Base-by-base conservation (phyloP, 2,329 filamentous ascomycete genomes). In the Colletotrichum tropicale region DNA sequence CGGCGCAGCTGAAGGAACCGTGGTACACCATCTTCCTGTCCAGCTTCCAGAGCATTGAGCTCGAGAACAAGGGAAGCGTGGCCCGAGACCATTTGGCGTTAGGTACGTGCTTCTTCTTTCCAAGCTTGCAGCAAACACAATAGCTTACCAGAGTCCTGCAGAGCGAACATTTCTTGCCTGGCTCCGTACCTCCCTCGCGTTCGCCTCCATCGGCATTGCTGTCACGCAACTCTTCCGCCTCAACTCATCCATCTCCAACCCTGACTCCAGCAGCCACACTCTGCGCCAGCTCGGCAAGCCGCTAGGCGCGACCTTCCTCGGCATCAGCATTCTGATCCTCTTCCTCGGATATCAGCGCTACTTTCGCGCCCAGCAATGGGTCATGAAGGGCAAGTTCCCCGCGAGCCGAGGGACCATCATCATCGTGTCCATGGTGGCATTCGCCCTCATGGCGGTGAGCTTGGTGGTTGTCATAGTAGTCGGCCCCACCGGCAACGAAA, bases 81-180 rank as follows among this genome's bases (percentile, higher is more conserved):
- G 95, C 95, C 13, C 88, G 95, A 80, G 95, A 97, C 84, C 95
- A 97, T 85, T 86, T 97, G 71, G 95, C 95, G 26, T 86, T 97
- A 65, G 94, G 94, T 96, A 85, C 21, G 75, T 5, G 26, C 26
- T 6, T 32, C 58, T 6, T 21, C 10, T 48, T 21, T 21, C n/a
- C 43, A 48, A 1, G 2, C 6, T n/a, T 21, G 16, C 13, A 48
- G 62, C n/a, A 48, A 15, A 48, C 4, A 16, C n/a, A 3, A 65
- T 15, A 26, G 13, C 68, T 75, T 26, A 48, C 43, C 38, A n/a
- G 4, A n/a, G 18, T 34, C 30, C 8, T 38, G 18, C 78, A 96
- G 95, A 97, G 85, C 91, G 95, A 24, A 97, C 95, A 0, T 97
- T 96, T 84, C 91, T 97, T 36, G 95, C 95, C 70, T 97, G 95